Evolutionary conservation across 2,329 filamentous ascomycete species (phyloP).

Genomic region (Proliferodiscus dingleyae): DNA sequence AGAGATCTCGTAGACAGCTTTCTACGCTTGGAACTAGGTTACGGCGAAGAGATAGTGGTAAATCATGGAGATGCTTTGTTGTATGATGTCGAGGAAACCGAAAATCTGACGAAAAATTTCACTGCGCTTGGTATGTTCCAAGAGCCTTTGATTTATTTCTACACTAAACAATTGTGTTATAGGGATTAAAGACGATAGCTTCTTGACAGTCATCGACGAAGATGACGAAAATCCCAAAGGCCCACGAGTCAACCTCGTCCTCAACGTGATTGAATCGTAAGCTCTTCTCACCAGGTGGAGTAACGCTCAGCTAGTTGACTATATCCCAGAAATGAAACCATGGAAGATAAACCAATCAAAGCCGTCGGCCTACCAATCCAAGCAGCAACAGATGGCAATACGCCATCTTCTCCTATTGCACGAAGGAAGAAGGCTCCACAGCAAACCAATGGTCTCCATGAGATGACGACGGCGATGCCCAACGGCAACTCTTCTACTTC

Average conservation of each 20-base stretch:
- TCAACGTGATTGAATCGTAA: conserved; percentile 62
- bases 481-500: conserved; percentile 13
- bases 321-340: conserved; percentile 23
- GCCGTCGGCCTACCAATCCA: conserved; percentile 22
- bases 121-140: conserved; percentile 59
- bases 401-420: conserved; percentile 22
- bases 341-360: conserved; percentile 51
- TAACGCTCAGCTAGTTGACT: conserved; percentile 7
- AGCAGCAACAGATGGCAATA: conserved; percentile 6
- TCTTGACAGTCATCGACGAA: conserved; percentile 79
- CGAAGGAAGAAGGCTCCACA: conserved; percentile 20
- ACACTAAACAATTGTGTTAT: conserved; percentile 22
- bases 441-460: conserved; percentile 15
- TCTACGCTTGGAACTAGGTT: conserved; percentile 65
- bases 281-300: conserved; percentile 23
- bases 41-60: conserved; percentile 75
- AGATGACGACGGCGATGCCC: not conserved
- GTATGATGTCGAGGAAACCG: conserved; percentile 84
- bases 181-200: conserved; percentile 67
- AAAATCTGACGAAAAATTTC: conserved; percentile 78
- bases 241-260: conserved; percentile 73
- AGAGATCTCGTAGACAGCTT: conserved; percentile 74
- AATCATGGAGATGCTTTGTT: conserved; percentile 71
- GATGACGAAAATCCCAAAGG: conserved; percentile 55
- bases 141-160: not conserved